These are phyloP conservation scores for Fusarium staphyleae DNA, from an alignment of 2,329 filamentous ascomycete species.

Conservation along the genomic window DNA sequence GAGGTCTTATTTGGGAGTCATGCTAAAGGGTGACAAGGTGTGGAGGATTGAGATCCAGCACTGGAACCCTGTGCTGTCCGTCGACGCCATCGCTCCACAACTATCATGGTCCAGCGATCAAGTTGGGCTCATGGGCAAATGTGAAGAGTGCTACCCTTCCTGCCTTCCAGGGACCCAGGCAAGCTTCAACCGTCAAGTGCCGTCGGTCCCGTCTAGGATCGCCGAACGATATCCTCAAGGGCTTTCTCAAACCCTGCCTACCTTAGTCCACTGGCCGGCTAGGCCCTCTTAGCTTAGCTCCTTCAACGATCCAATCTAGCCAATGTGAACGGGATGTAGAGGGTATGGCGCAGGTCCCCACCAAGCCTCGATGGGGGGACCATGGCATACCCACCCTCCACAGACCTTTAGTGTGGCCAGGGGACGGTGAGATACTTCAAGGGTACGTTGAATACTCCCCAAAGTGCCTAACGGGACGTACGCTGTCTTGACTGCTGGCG, in stretches of 20 bases:
- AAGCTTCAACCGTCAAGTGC: slow-evolving; percentile 32
- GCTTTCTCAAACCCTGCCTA: slow-evolving; percentile 27
- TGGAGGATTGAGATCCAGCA: slow-evolving; percentile 39
- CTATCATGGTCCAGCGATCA: slow-evolving; percentile 33
- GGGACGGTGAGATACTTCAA: slow-evolving; percentile 34
- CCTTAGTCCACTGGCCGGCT: slow-evolving; percentile 18
- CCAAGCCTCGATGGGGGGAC: slow-evolving; percentile 29
- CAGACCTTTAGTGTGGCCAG: slow-evolving; percentile 35
- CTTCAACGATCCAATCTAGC: slow-evolving; percentile 30
- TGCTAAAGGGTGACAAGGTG: slow-evolving; percentile 33
- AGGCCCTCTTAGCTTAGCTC: slow-evolving; percentile 20
- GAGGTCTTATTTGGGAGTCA: slow-evolving; percentile 45
- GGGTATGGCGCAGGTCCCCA: slow-evolving; percentile 36
- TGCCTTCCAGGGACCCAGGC: slow-evolving; percentile 13
- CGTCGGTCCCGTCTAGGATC: slow-evolving; percentile 35
- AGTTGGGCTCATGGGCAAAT: slow-evolving; percentile 34
- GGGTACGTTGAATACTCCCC: slow-evolving; percentile 30
- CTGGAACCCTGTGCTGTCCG: slow-evolving; percentile 30
- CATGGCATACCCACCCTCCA: slow-evolving; percentile 31
- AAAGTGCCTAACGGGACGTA: slow-evolving; percentile 31
- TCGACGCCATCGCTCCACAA: slow-evolving; percentile 42
- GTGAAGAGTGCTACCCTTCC: slow-evolving; percentile 20
- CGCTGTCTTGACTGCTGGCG: slow-evolving; percentile 26
- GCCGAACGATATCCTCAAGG: slow-evolving; percentile 27
- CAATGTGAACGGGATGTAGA: slow-evolving; percentile 33